Evolutionary conservation across 768 basidiomycete species (phyloP).

Genomic region (Hygrophoropsis aurantiaca): DNA sequence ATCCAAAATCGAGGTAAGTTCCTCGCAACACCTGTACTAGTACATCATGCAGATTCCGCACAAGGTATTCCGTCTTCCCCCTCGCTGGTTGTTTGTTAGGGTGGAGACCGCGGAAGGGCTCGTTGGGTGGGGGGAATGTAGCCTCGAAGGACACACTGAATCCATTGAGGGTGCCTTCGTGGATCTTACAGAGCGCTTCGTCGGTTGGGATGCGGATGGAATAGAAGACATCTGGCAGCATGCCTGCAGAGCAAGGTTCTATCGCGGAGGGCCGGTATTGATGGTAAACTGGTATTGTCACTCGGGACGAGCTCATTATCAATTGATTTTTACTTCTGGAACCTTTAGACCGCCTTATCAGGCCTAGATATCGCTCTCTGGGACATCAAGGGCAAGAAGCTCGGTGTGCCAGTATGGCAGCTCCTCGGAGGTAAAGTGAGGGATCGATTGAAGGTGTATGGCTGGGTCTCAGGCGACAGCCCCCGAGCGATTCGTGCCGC

Average conservation of each 20-base stretch:
- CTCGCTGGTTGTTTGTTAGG: constrained; percentile 72
- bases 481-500: constrained; percentile 48
- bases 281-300: constrained; percentile 44
- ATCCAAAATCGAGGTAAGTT: constrained; percentile 26
- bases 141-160: constrained; percentile 72
- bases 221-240: constrained; percentile 76
- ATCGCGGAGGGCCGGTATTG: constrained; percentile 68
- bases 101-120: constrained; percentile 63
- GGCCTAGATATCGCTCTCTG: constrained; percentile 71
- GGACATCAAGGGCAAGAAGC: constrained; percentile 78
- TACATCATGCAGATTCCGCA: neutral
- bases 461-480: constrained; percentile 54
- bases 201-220: constrained; percentile 59
- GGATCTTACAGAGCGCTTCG: constrained; percentile 59
- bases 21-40: neutral
- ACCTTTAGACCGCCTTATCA: constrained; percentile 50
- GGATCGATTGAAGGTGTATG: constrained; percentile 56
- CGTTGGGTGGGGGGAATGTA: constrained; percentile 76
- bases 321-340: too few species aligned
- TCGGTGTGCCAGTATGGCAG: constrained; percentile 65
- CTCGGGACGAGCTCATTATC: too few species aligned
- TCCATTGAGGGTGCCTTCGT: constrained; percentile 68
- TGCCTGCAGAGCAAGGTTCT: constrained; percentile 65
- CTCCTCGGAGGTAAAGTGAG: constrained; percentile 70
- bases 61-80: constrained; percentile 66